phyloP scores from a whole-genome alignment of 495 filamentous ascomycete genomes.

The Jackrogersella minutella region DNA sequence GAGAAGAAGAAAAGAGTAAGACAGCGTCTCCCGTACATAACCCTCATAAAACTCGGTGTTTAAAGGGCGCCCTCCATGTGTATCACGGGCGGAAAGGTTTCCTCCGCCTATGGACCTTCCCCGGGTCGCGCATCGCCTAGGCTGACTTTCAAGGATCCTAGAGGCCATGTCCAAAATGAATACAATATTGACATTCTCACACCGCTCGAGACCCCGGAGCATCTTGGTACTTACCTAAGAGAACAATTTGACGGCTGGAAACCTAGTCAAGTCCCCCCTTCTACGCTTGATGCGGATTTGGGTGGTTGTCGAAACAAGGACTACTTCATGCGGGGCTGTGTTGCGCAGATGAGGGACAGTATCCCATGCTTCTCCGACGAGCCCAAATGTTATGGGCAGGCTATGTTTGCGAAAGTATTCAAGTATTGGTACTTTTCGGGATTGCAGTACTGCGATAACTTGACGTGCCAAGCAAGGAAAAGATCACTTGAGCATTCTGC shows the following conservation, averaged over 20 bases:
- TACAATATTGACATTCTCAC: not conserved
- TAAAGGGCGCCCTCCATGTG: not conserved
- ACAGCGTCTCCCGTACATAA: not conserved
- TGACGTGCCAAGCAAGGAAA: not conserved
- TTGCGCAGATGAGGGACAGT: not conserved
- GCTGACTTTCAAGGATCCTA: not conserved
- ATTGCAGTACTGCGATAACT: not conserved
- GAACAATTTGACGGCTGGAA: not conserved
- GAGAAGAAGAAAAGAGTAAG: not conserved
- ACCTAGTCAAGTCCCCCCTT: not conserved
- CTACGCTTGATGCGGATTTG: not conserved
- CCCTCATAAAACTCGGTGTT: not conserved
- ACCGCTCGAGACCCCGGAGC: not conserved
- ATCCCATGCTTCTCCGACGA: not conserved
- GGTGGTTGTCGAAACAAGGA: not conserved
- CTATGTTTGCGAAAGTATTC: constrained; percentile 3
- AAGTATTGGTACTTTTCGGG: constrained; percentile 3
- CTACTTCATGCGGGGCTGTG: not conserved
- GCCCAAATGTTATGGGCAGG: not conserved
- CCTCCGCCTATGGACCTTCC: not conserved
- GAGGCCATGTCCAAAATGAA: not conserved
- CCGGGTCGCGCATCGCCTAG: not conserved
- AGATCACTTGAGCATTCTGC: not conserved
- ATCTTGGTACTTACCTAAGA: not conserved
- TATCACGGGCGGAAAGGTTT: not conserved